Percentiles rank a stretch among this genome's conserved stretches.
phyloP scores from a whole-genome alignment of 2,329 filamentous ascomycete species.

The Sphaerostilbella broomeana region DNA sequence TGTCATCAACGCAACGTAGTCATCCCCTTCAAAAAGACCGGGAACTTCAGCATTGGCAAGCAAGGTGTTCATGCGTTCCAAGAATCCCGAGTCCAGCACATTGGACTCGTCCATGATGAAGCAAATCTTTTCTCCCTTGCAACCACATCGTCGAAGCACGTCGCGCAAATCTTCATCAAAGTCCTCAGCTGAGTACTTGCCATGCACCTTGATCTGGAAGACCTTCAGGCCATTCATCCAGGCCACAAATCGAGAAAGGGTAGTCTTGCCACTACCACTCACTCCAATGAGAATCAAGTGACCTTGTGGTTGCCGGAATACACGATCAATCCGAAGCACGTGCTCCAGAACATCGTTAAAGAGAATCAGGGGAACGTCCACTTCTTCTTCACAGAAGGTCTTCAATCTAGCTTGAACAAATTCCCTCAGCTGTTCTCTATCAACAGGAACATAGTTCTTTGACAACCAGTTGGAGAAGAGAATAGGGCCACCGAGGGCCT shows the following conservation, averaged over 20 bases:
- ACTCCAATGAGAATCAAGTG: conserved; percentile 98
- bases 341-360: conserved; percentile 99
- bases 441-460: conserved; percentile 96
- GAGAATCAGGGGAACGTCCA: conserved; percentile 95
- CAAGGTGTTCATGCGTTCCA: conserved; percentile 98
- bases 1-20: conserved; percentile 97
- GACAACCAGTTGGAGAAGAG: conserved; percentile 99
- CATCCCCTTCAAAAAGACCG: conserved; percentile 97
- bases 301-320: conserved; percentile 96
- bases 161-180: conserved; percentile 97
- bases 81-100: conserved; percentile 94
- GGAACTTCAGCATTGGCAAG: conserved; percentile 99
- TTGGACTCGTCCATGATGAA: conserved; percentile 99
- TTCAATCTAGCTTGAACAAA: conserved; percentile 95
- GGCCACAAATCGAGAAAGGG: conserved; percentile 91
- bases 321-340: conserved; percentile 93
- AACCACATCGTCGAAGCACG: conserved; percentile 87
- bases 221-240: conserved; percentile 99
- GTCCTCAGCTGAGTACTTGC: conserved; percentile 95
- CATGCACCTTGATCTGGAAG: conserved; percentile 99
- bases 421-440: conserved; percentile 88
- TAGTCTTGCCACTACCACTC: conserved; percentile 97
- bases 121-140: conserved; percentile 98
- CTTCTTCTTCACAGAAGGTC: conserved; percentile 99
- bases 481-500: conserved; percentile 86